Base-by-base conservation (phyloP, 2,329 filamentous ascomycete species). In the Westerdykella sp. region DNA sequence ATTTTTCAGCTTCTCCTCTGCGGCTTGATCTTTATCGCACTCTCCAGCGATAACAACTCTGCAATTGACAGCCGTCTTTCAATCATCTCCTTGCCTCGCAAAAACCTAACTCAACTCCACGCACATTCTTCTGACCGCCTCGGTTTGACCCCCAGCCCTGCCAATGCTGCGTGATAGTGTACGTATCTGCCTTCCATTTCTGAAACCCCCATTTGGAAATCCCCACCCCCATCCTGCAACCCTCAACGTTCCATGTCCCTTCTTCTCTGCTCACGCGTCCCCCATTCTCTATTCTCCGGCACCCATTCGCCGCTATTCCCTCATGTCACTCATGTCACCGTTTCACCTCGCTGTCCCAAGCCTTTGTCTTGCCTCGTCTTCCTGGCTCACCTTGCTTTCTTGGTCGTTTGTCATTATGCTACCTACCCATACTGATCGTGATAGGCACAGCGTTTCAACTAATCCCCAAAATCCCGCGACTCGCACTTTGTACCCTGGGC, bases 161-260 rank as follows among this genome's bases (percentile, higher is more conserved):
- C 36, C 43, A 40, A 83, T 59, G 72, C 84, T 43, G 42, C 25
- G 25, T 22, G 42, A 54, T 55, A 51, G 49, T 56, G 63, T 67
- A 65, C 50, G 63, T 66, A 56, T 52, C 47, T 45, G 41, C 43
- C 32, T 46, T 55, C 48, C 45, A 41, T 4, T 57, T 53, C 53
- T 63, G 60, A 65, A 66, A 64, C 62, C 55, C 49, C 37, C 48
- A 57, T 54, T 54, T 56, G 59, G 57, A 50, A 59, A 38, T 54
- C 51, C 41, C 47, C 46, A 49, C 48, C 46, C 46, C 48, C 37
- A 40, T 42, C 45, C 57, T 65, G 62, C 51, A 58, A 66, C 63
- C 37, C 43, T 45, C 51, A 55, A 47, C 47, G 63, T 67, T 53
- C 55, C 62, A 66, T 51, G 43, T 43, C 42, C 38, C 34, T 44